Evolutionary conservation across 257 asterid genomes (phyloP), one percentile per base, ranked within the genome.

Genomic region (Eustoma russellianum): DNA sequence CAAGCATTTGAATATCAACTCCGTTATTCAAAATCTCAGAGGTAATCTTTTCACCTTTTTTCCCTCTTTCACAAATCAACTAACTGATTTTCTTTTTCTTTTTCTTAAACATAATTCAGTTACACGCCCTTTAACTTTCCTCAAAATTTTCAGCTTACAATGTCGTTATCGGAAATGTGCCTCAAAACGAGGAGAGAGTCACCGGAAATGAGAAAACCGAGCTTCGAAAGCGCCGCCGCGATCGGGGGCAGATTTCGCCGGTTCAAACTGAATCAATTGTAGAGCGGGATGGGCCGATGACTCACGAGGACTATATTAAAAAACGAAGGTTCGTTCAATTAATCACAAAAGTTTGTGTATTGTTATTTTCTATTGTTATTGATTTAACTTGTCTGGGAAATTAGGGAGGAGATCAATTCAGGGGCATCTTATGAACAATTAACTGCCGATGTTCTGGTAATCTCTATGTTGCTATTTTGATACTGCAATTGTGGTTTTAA

Each of bases 1-100:
- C 65, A 85, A 80, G 64, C 82, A 79, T 30, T 63, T 79, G 50
- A 82, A 77, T 76, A 91, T 85, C 54, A 76, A 78, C 59, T 88
- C 93, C 33, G 95, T 67, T 35, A 79, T 84, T 66, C 95, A 78
- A 75, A 84, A 88, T 72, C 95, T 88, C 60, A 55, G 61, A 13
- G 74, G 95, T 88, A 71, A 5, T 40, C 52, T 9, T 35, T 50
- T 43, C 33, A 48, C 41, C 17, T 10, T 18, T 24, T 24, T 1
- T 24, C 30, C n/a, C 13, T 57, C 17, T 0, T 54, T 40, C 48
- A 8, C 1, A 34, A 16, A 17, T n/a, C 17, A n/a, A 1, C 9
- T 18, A 1, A 41, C 16, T 14, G 5, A 17, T 50, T 18, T 41
- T 16, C 14, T 24, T 24, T 24, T 24, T 24, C 30, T 24, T 14